Conservation (phyloP, 306 rosid genomes). For the Abrus pulchellus region DNA sequence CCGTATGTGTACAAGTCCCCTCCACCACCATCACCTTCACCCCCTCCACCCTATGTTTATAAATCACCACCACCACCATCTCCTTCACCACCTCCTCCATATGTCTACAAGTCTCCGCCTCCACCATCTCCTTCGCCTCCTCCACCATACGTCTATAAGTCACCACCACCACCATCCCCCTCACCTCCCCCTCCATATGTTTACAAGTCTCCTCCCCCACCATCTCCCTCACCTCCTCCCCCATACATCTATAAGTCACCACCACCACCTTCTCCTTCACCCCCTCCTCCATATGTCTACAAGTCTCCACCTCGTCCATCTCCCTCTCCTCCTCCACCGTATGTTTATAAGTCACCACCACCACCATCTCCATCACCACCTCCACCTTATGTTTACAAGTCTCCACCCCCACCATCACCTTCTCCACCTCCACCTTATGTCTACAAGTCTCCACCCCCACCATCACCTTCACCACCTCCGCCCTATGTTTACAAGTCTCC, state of each 20-base stretch:
- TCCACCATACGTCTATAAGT: not conserved
- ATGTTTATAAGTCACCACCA: not conserved
- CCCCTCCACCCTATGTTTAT: not conserved
- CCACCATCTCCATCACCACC: not conserved
- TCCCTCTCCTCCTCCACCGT: not conserved
- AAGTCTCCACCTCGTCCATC: not conserved
- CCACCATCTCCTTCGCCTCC: not conserved
- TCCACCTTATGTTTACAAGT: not conserved
- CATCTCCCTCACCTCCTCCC: not conserved
- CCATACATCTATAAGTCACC: too few species aligned
- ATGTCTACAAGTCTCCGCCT: not conserved
- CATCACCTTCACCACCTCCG: not conserved
- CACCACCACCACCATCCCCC: not conserved
- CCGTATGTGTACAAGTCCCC: not conserved
- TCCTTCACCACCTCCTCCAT: not conserved
- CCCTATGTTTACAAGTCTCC: not conserved
- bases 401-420: not conserved
- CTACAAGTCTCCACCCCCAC: not conserved
- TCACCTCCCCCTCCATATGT: not conserved
- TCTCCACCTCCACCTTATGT: not conserved
- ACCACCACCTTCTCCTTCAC: not conserved
- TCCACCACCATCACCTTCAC: not conserved
- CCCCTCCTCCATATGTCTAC: not conserved
- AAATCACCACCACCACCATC: not conserved
- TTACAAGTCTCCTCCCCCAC: not conserved